These are phyloP conservation scores for Talaromyces stipitatus DNA, from an alignment of 495 filamentous ascomycete species.

Conservation along the genomic window DNA sequence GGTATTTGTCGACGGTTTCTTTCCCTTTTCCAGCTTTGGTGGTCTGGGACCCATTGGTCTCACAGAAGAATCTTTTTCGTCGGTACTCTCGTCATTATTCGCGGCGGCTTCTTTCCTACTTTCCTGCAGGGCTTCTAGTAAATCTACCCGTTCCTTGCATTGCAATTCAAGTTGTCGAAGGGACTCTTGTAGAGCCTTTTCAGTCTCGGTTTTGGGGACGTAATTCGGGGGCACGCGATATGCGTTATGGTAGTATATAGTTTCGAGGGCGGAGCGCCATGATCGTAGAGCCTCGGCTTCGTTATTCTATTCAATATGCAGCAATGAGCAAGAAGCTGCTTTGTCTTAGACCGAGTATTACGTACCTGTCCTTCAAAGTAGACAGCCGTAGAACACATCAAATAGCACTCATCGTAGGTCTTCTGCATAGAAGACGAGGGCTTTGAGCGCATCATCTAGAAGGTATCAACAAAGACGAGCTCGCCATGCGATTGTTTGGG, in stretches of 20 bases:
- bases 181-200: constrained; percentile 73
- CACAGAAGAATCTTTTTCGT: constrained; percentile 12
- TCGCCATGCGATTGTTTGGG: constrained; percentile 15
- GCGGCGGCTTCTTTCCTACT: constrained; percentile 59
- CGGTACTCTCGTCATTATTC: constrained; percentile 18
- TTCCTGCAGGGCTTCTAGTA: constrained; percentile 71
- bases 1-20: constrained; percentile 8
- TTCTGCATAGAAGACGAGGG: constrained; percentile 79
- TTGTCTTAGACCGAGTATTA: too few relatives aligned
- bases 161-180: constrained; percentile 78
- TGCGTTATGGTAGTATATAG: constrained; percentile 82
- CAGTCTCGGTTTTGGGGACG: constrained; percentile 72
- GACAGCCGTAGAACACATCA: constrained; percentile 88
- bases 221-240: constrained; percentile 63
- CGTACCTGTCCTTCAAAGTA: constrained; percentile 86
- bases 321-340: too few relatives aligned
- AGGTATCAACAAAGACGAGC: constrained; percentile 12
- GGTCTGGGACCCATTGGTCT: neutral
- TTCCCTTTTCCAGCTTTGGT: constrained; percentile 10
- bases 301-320: constrained; percentile 57
- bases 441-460: constrained; percentile 71
- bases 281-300: constrained; percentile 86
- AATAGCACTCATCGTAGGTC: constrained; percentile 93
- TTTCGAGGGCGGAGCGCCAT: constrained; percentile 86
- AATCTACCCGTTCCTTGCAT: constrained; percentile 87